Base-by-base conservation (phyloP, 768 basidiomycete genomes). In the Boletus rex-veris region DNA sequence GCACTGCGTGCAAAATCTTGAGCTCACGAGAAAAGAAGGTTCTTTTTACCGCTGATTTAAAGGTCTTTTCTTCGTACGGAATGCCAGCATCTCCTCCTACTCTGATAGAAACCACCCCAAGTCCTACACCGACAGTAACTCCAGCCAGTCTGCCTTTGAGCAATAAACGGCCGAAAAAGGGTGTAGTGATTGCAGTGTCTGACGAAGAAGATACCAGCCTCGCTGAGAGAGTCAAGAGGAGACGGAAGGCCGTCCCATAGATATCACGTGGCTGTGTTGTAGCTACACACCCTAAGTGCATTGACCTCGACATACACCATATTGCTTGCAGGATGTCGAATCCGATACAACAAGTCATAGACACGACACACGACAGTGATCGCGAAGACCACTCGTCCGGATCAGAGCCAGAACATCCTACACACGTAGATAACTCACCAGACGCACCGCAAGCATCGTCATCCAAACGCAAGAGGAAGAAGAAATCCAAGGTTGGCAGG, bases 381-480 rank as follows among this genome's bases (percentile, higher is more conserved):
- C 67, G 64, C 24, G 76, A 70, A 39, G 70, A 68, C 30, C 63
- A 57, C 18, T 56, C 61, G 31, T 69, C 65, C 40, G 68, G 54
- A 24, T 68, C 70, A 18, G 73, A 68, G 21, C 65, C 62, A 39
- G 77, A 71, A 21, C 61, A 57, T 4, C 37, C 14, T 16, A 61
- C 56, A 30, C 53, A 57, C 31, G 44, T 26, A 1, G 66, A 61
- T 31, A 58, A 28, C 4, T 7, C 52, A 1, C 57, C 52, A 7
- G 62, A 58, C 5, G 45, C 50, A 35, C 58, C 66, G 4, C 69
- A 68, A 15, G 57, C 69, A 47, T 76, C 77, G 12, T 75, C 75
- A 45, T 74, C 75, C 40, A 73, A 71, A 57, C 87, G 88, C 73
- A 92, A 90, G 77, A 93, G 90, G 71, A 92, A 93, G 75, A 93